Base-by-base conservation (phyloP, 1,284 basidiomycete species). In the Malassezia equina region DNA sequence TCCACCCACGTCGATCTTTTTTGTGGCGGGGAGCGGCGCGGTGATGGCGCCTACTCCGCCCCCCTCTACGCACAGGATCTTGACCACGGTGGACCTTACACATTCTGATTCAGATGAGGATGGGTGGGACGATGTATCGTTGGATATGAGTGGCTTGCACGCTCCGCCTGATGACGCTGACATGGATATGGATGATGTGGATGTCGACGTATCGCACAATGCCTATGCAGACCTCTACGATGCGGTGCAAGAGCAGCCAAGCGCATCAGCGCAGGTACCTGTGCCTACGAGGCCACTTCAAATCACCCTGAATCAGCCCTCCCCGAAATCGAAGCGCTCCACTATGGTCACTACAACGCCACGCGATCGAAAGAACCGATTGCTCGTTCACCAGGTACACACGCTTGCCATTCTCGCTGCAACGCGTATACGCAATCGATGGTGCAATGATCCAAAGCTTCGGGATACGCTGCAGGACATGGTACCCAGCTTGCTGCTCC, bases 381-480 rank as follows among this genome's bases (percentile, higher is more conserved):
- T 69, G 36, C 67, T 59, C 11, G 60, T 63, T 9, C 71, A 74
- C 59, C 69, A 73, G 58, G 60, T 72, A 2, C 64, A 66, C 28
- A 66, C 66, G 5, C 62, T 94, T 4, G 77, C 82, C 13, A 79
- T 95, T 7, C 80, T 96, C 2, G 82, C 82, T 4, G 88, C 86
- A 67, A 84, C 86, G 3, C 77, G 80, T 29, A 77, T 83, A 13
- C 81, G 93, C 42, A 96, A 98, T 73, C 79, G 78, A 51, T 91
- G 87, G 86, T 75, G 90, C 17, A 90, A 89, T 59, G 86, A 95
- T 67, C 76, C 78, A 1, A 77, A 89, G 3, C 79, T 98, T 11
- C 88, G 93, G 67, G 69, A 68, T 46, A 58, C 61, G 4, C 60
- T 73, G 24, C 64, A 62, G 31, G 54, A 65, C 6, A 51, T 56